phyloP scores from a whole-genome alignment of 108 stramenopile species.

The Skeletonema tropicum region DNA sequence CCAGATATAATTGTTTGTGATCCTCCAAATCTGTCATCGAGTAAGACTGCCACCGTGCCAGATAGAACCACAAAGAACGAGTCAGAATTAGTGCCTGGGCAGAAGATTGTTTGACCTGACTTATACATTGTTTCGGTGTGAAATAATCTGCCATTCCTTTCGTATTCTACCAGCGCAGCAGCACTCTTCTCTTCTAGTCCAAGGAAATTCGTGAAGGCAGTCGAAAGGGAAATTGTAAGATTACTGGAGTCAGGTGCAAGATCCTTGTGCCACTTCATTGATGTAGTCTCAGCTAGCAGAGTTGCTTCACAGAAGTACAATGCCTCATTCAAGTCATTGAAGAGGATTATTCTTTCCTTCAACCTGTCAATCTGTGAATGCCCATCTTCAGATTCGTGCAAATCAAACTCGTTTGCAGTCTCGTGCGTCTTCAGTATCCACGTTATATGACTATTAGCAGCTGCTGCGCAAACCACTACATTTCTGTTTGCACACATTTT shows the following conservation, averaged over 20 bases:
- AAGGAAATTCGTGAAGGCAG: conserved; percentile 52
- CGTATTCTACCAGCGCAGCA: conserved; percentile 51
- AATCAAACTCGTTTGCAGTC: conserved; percentile 55
- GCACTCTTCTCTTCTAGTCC: conserved; percentile 54
- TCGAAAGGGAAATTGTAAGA: conserved; percentile 40
- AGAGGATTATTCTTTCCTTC: conserved; percentile 47
- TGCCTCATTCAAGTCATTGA: conserved; percentile 52
- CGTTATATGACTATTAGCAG: conserved; percentile 68
- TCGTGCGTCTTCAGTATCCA: conserved; percentile 87
- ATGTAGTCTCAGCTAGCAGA: conserved; percentile 48
- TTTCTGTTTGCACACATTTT: conserved; percentile 67
- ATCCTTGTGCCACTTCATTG: conserved; percentile 30
- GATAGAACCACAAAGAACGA: conserved; percentile 77
- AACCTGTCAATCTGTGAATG: conserved; percentile 17
- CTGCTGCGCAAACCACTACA: conserved; percentile 78
- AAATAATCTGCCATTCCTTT: conserved; percentile 51
- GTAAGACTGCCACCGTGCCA: conserved; percentile 72
- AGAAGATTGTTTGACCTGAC: conserved; percentile 62
- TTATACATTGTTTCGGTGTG: conserved; percentile 60
- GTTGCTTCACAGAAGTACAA: conserved; percentile 77
- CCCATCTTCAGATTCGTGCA: conserved; percentile 42
- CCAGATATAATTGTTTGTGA: conserved; percentile 20
- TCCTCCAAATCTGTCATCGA: conserved; percentile 30
- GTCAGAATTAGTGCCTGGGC: conserved; percentile 57
- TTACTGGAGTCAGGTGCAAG: conserved; percentile 12